Percentiles rank a stretch among this genome's conserved stretches.
phyloP scores from a whole-genome alignment of 2,329 filamentous ascomycete genomes.

The Cladophialophora psammophila region DNA sequence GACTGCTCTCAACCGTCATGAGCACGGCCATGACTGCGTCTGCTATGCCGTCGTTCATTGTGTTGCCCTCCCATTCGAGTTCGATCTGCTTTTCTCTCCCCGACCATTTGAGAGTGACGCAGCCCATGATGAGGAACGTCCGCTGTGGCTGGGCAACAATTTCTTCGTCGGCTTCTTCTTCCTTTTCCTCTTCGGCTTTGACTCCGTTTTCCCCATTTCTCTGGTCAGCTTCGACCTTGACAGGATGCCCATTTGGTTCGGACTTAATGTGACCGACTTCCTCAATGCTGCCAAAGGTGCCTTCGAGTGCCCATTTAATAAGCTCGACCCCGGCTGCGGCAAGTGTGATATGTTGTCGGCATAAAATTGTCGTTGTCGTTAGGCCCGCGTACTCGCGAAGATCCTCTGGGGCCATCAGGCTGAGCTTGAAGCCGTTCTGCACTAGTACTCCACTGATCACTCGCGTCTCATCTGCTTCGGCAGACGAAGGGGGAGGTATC shows the following conservation, averaged over 20 bases:
- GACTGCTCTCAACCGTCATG: conserved; percentile 89
- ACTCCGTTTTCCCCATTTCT: conserved; percentile 50
- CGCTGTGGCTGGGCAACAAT: conserved; percentile 48
- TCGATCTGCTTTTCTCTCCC: conserved; percentile 78
- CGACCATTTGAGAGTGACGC: conserved; percentile 80
- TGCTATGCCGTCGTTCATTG: conserved; percentile 97
- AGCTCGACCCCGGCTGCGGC: conserved; percentile 88
- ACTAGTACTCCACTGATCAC: conserved; percentile 90
- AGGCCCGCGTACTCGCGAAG: conserved; percentile 95
- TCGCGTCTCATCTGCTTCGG: conserved; percentile 58
- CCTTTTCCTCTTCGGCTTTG: conserved; percentile 46
- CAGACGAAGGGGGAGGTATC: conserved; percentile 69
- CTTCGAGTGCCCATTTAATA: conserved; percentile 91
- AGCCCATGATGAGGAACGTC: conserved; percentile 81
- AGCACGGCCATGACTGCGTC: conserved; percentile 94
- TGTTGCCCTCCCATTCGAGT: conserved; percentile 96
- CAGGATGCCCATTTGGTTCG: conserved; percentile 38
- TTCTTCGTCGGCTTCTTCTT: conserved; percentile 55
- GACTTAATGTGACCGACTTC: conserved; percentile 45
- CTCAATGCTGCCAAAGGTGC: conserved; percentile 89
- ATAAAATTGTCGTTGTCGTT: conserved; percentile 91
- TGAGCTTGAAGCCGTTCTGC: conserved; percentile 97
- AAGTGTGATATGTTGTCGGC: conserved; percentile 87
- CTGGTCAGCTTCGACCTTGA: conserved; percentile 41
- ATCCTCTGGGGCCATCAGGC: conserved; percentile 95